These are phyloP conservation scores for Colletotrichum musae DNA, from an alignment of 2,329 filamentous ascomycete genomes.

Conservation along the genomic window DNA sequence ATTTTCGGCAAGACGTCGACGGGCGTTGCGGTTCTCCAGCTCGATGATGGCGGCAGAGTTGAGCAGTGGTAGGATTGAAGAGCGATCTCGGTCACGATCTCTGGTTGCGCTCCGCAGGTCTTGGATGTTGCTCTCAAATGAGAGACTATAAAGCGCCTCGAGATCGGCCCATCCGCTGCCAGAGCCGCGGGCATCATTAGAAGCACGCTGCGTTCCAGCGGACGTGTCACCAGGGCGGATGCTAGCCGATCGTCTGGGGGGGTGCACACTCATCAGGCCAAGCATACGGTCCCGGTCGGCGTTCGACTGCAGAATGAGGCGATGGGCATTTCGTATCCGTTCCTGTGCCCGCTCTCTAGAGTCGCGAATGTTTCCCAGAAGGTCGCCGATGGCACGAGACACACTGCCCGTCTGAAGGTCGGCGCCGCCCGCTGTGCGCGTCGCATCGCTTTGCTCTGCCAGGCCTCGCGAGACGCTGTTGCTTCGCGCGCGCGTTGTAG, in stretches of 20 bases:
- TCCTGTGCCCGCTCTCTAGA: constrained; percentile 53
- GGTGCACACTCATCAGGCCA: constrained; percentile 23
- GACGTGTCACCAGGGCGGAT: constrained; percentile 25
- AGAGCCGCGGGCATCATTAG: constrained; percentile 22
- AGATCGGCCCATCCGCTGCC: constrained; percentile 57
- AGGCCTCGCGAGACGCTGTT: constrained; percentile 47
- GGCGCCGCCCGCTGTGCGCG: constrained; percentile 31
- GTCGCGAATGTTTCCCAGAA: constrained; percentile 55
- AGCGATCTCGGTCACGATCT: constrained; percentile 53
- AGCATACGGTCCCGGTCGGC: constrained; percentile 33
- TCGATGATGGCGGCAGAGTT: constrained; percentile 52
- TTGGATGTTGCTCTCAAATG: constrained; percentile 47
- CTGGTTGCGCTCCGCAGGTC: constrained; percentile 46
- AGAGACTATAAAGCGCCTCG: constrained; percentile 58
- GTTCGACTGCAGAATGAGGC: constrained; percentile 44
- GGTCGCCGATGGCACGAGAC: constrained; percentile 56
- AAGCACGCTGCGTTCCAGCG: constrained; percentile 12
- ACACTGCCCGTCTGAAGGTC: constrained; percentile 47
- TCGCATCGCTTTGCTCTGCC: constrained; percentile 17
- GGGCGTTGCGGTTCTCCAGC: constrained; percentile 49
- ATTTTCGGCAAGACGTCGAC: constrained; percentile 50
- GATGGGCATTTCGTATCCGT: constrained; percentile 52
- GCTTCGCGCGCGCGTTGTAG: constrained; percentile 52
- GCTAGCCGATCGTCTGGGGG: constrained; percentile 29
- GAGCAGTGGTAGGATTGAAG: constrained; percentile 55